Base-by-base conservation (phyloP, 192 early-diverging fungal genomes). In the Podila epigama region DNA sequence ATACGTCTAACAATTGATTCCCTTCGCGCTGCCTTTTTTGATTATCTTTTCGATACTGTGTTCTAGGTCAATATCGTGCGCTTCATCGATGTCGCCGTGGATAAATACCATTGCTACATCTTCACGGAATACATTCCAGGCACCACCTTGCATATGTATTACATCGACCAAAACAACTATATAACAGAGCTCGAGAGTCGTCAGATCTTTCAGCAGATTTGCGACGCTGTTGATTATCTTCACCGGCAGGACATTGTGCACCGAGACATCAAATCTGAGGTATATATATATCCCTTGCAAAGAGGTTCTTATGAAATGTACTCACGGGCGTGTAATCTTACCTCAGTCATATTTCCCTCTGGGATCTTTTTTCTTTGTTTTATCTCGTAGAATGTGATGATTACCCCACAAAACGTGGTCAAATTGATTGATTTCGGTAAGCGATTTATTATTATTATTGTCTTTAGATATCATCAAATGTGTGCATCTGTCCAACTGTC, bases 211-310 rank as follows among this genome's bases (percentile, higher is more conserved):
- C 4, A 25, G 27, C 73, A 77, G 28, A 29, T 52, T 4, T 77
- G 73, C n/a, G 48, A 58, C 4, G 73, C 66, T 16, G 44, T 77
- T 27, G 33, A 54, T 5, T 77, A 77, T 50, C 37, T 77, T 6
- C 73, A 77, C 22, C 15, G 13, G 1, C 11, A n/a, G 0, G 36
- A 51, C 4, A 53, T 77, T 25, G 65, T 77, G 6, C 73, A 77
- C 18, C 60, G 73, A 16, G 73, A 77, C 18, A 77, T 77, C 60
- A 77, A 77, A 42, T 77, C 73, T 5, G 73, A 77, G 56, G 73
- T 77, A 68, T 0, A 4, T n/a, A 35, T 12, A 32, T 29, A 11
- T 15, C 18, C 12, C 32, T n/a, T n/a, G n/a, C n/a, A n/a, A n/a
- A 4, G 11, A 7, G 31, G 16, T 16, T 50, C 2, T 10, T 33